Conservation (phyloP, 768 basidiomycete genomes). For the Tulasnella sp. region DNA sequence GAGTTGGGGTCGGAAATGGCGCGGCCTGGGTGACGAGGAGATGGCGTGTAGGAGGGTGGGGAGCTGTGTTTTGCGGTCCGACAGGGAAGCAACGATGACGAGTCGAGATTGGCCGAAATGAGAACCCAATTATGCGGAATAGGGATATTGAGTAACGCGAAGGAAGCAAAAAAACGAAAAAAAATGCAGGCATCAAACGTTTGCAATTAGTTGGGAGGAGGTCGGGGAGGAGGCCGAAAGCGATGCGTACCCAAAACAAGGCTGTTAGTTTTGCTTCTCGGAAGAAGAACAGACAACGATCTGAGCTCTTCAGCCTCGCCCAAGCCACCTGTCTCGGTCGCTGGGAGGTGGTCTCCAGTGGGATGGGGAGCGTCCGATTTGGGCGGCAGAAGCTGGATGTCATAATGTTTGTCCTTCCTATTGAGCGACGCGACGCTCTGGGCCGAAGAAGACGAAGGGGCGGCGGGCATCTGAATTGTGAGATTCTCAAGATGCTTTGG, state of each 20-base stretch:
- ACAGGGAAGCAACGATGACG: neutral
- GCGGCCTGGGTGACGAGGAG: conserved; percentile 22
- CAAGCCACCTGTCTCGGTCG: neutral
- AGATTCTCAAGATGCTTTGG: conserved; percentile 27
- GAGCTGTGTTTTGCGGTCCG: conserved; percentile 15
- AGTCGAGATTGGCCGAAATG: neutral
- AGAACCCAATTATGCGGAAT: neutral
- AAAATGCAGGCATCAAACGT: neutral
- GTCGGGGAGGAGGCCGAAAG: neutral
- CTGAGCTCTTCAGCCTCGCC: neutral
- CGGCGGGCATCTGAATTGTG: neutral
- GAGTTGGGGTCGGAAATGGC: conserved; percentile 4
- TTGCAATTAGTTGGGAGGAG: neutral
- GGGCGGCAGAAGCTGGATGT: neutral
- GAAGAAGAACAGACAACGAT: conserved; percentile 13
- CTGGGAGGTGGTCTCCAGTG: neutral
- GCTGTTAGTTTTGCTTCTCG: conserved; percentile 9
- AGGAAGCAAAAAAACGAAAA: neutral
- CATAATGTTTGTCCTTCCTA: conserved; percentile 14
- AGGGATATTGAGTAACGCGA: neutral
- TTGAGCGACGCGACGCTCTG: neutral
- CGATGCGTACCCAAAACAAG: neutral
- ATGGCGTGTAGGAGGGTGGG: conserved; percentile 18
- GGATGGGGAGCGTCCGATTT: neutral
- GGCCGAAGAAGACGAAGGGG: neutral